These are phyloP conservation scores for Zygoascus flipseniorum DNA, from an alignment of 805 yeast species.

Conservation along the genomic window DNA sequence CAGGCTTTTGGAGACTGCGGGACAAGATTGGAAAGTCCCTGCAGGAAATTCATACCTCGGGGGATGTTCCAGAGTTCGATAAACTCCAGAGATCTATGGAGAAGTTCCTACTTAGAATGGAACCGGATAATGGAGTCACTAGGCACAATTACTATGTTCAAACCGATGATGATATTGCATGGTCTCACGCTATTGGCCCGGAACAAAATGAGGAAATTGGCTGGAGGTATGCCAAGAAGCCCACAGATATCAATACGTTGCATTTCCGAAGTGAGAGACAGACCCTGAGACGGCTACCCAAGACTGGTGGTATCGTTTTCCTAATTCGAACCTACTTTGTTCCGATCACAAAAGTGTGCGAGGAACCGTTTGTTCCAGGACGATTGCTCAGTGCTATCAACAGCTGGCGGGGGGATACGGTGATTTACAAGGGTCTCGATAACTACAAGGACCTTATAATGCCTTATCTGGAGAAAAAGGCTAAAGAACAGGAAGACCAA, in stretches of 20 bases:
- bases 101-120: constrained; percentile 58
- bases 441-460: constrained; percentile 50
- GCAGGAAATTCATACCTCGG: constrained; percentile 48
- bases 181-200: constrained; percentile 53
- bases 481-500: constrained; percentile 47
- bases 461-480: constrained; percentile 48
- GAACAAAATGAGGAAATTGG: constrained; percentile 39
- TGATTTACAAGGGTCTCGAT: constrained; percentile 56
- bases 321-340: constrained; percentile 69
- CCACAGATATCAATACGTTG: constrained; percentile 31
- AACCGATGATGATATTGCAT: constrained; percentile 40
- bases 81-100: constrained; percentile 65
- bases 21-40: constrained; percentile 52
- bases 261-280: constrained; percentile 68
- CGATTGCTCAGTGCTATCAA: constrained; percentile 50
- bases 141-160: constrained; percentile 51
- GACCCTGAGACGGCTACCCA: constrained; percentile 60
- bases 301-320: constrained; percentile 55
- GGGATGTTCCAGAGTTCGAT: constrained; percentile 61
- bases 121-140: constrained; percentile 55
- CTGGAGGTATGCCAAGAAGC: constrained; percentile 26
- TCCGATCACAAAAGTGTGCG: constrained; percentile 71
- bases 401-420: constrained; percentile 59
- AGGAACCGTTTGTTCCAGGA: constrained; percentile 60
- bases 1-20: constrained; percentile 65